phyloP scores from a whole-genome alignment of 1,284 basidiomycete species.

The Moesziomyces aphidis region DNA sequence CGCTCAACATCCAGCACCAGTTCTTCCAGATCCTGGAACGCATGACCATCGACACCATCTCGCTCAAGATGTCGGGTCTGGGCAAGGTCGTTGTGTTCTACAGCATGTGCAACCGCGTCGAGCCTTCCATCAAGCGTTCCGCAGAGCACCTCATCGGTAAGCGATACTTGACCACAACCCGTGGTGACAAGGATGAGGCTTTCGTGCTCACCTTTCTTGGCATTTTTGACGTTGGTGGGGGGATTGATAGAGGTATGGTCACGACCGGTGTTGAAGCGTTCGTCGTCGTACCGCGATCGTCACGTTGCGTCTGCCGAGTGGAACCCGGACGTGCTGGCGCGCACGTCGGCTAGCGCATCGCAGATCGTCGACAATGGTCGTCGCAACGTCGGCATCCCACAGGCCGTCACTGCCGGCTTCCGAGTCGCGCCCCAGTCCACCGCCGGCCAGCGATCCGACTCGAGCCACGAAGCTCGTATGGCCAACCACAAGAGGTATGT shows the following conservation, averaged over 20 bases:
- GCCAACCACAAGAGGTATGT: slow-evolving; percentile 53
- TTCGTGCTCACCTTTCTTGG: neutral
- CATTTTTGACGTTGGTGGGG: neutral
- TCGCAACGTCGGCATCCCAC: slow-evolving; percentile 57
- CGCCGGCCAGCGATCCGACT: slow-evolving; percentile 47
- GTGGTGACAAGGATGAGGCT: no score
- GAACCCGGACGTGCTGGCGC: slow-evolving; percentile 45
- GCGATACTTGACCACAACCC: neutral
- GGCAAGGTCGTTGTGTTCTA: slow-evolving; percentile 96
- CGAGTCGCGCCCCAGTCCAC: slow-evolving; percentile 51
- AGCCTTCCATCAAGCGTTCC: slow-evolving; percentile 80
- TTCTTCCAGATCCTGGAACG: slow-evolving; percentile 81
- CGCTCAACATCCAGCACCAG: slow-evolving; percentile 93
- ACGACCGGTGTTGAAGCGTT: slow-evolving; percentile 64
- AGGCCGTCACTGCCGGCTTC: slow-evolving; percentile 57
- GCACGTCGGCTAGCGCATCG: slow-evolving; percentile 1
- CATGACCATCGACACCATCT: slow-evolving; percentile 91
- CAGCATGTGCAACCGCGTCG: slow-evolving; percentile 87
- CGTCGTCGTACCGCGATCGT: slow-evolving; percentile 63
- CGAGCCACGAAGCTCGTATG: slow-evolving; percentile 51
- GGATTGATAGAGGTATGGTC: slow-evolving; percentile 58
- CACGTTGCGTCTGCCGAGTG: slow-evolving; percentile 58
- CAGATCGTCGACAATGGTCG: slow-evolving; percentile 25
- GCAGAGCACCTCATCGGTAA: slow-evolving; percentile 86
- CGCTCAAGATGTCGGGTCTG: slow-evolving; percentile 89